Percentiles rank a stretch among this genome's conserved stretches.
phyloP scores from a whole-genome alignment of 1,284 basidiomycete genomes.

The Cerrena zonata region DNA sequence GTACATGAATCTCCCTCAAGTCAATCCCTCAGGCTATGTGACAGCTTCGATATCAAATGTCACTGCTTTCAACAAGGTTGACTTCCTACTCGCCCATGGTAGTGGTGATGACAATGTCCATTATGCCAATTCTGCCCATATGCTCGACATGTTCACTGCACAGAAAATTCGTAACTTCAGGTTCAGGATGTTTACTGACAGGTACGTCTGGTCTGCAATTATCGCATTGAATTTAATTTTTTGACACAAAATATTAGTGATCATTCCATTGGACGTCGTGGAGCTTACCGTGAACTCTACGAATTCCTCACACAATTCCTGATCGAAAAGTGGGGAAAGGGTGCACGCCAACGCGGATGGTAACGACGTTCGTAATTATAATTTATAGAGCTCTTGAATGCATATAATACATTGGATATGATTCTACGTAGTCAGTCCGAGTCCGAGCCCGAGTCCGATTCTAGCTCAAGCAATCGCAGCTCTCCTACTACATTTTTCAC shows the following conservation, averaged over 20 bases:
- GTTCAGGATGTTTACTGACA: slow-evolving; percentile 96
- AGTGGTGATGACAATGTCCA: slow-evolving; percentile 94
- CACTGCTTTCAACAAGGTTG: slow-evolving; percentile 71
- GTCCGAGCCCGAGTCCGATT: no score
- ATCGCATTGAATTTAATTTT: neutral
- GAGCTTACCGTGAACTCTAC: slow-evolving; percentile 78
- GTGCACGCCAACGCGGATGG: slow-evolving; percentile 59
- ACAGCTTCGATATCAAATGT: slow-evolving; percentile 82
- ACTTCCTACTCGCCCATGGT: slow-evolving; percentile 87
- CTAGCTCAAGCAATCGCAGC: no score
- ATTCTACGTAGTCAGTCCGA: no score
- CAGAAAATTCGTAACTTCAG: slow-evolving; percentile 72
- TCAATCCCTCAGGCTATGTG: slow-evolving; percentile 79
- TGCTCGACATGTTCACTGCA: slow-evolving; percentile 87
- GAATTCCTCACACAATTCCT: slow-evolving; percentile 84
- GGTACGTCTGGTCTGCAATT: slow-evolving; percentile 41
- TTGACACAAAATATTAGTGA: slow-evolving; percentile 47
- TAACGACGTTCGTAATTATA: slow-evolving; percentile 14
- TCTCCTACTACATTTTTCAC: no score
- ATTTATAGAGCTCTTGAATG: no score
- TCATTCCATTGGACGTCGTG: slow-evolving; percentile 68
- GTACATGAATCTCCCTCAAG: slow-evolving; percentile 84
- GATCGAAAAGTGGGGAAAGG: slow-evolving; percentile 86
- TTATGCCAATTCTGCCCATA: slow-evolving; percentile 82
- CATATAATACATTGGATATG: no score